Base-by-base conservation (phyloP, 1,284 basidiomycete species). In the Tylopilus sp. region DNA sequence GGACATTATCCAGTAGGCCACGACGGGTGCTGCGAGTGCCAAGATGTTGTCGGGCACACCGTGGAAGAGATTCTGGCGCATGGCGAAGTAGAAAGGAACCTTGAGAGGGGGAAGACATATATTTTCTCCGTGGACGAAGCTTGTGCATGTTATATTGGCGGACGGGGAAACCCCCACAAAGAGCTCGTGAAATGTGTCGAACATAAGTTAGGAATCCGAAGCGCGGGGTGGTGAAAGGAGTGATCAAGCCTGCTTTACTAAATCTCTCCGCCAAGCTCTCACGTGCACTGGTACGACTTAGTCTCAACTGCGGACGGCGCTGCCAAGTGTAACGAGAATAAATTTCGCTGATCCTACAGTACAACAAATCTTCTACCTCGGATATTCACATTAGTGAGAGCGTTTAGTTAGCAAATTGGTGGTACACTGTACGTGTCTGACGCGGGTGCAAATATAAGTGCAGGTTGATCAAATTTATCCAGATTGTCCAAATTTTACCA, bases 1-100 rank as follows among this genome's bases (percentile, higher is more conserved):
- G 3, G 92, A 94, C 40, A 88, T 73, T 4, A 73, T 61, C 96
- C 97, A 99, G 76, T 99, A 98, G n/a, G 86, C 83, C 54, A 89
- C 53, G 55, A 98, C 67, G 2, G 96, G 95, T 0, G 85, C 80
- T 5, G 83, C 77, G 48, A 98, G 76, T 5, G 91, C 82, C 37
- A 95, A 74, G 58, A 82, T 64, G 54, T 86, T 79, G 76, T 98
- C 96, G 2, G 88, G 79, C 50, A 94, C 63, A 47, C 76, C 75
- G 10, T 82, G 72, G 9, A 92, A 52, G 50, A 94, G 67, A 13
- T 79, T 73, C 15, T 76, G 73, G 9, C 79, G 74, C 11, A 76
- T 67, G 4, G 78, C 72, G 61, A 85, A 84, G 73, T 93, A 88
- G 71, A 88, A 85, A 0, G 86, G 86, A 5, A 68, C 53, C 17